Evolutionary conservation across 495 filamentous ascomycete species (phyloP).

Genomic region (Hypoxylon rickii): DNA sequence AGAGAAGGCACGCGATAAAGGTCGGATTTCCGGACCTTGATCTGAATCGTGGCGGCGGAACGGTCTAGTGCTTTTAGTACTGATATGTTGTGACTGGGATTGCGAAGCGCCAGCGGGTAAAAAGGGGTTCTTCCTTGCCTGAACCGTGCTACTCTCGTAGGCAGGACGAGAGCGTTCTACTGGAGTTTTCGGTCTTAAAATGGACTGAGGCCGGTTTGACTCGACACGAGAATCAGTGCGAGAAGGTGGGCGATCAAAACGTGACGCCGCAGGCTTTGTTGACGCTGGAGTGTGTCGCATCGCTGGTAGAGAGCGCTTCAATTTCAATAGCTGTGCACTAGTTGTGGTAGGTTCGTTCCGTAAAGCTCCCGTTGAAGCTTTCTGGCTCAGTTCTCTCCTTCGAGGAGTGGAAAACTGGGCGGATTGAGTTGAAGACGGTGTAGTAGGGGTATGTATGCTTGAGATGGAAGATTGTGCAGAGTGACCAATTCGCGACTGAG

Average conservation of each 20-base stretch:
- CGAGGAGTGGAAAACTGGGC: conserved; percentile 61
- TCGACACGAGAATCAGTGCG: conserved; percentile 39
- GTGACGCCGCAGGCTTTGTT: conserved; percentile 45
- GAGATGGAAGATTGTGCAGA: conserved; percentile 68
- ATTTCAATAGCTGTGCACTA: conserved; percentile 72
- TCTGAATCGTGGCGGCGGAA: conserved; percentile 78
- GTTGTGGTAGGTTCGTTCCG: conserved; percentile 68
- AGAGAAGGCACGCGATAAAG: conserved; percentile 59
- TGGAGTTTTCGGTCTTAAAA: conserved; percentile 71
- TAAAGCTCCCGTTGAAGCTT: conserved; percentile 57
- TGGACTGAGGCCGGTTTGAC: conserved; percentile 46
- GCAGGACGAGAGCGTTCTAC: conserved; percentile 62
- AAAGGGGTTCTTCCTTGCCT: conserved; percentile 70
- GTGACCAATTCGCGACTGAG: conserved; percentile 70
- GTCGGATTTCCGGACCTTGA: conserved; percentile 57
- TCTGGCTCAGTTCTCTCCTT: conserved; percentile 61
- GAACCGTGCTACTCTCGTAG: conserved; percentile 56
- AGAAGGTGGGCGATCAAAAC: conserved; percentile 59
- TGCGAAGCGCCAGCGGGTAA: conserved; percentile 76
- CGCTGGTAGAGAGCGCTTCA: conserved; percentile 86
- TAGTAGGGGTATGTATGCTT: conserved; percentile 60
- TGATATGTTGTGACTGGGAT: conserved; percentile 78
- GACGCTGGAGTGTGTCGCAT: conserved; percentile 63
- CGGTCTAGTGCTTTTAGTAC: conserved; percentile 67
- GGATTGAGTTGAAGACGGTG: conserved; percentile 58